Conservation (phyloP, 2,329 filamentous ascomycete species). For the Aspergillus pseudoviridinutans region DNA sequence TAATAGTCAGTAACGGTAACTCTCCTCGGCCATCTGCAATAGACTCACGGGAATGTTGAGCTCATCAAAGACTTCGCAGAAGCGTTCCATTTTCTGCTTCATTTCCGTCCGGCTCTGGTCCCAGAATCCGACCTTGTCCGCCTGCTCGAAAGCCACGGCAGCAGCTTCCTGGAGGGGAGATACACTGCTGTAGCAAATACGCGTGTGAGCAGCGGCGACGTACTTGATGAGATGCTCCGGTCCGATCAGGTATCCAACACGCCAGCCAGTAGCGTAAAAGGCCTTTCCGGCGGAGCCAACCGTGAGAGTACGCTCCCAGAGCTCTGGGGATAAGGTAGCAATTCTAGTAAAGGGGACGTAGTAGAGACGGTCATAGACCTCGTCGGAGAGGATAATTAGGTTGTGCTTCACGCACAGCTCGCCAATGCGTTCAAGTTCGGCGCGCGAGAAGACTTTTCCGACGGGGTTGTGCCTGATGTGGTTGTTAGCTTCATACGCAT, state of each 20-base stretch:
- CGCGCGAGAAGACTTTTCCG: slow-evolving; percentile 85
- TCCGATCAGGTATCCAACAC: slow-evolving; percentile 92
- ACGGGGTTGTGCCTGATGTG: slow-evolving; percentile 73
- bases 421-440: slow-evolving; percentile 79
- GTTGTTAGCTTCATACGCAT: slow-evolving; percentile 9
- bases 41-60: slow-evolving; percentile 59
- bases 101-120: slow-evolving; percentile 76
- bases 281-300: slow-evolving; percentile 97
- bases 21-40: not conserved
- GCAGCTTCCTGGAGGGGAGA: slow-evolving; percentile 92
- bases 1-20: not conserved
- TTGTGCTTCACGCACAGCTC: slow-evolving; percentile 88
- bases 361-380: slow-evolving; percentile 92
- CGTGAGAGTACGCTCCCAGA: slow-evolving; percentile 82
- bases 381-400: slow-evolving; percentile 87
- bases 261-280: slow-evolving; percentile 97
- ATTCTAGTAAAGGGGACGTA: slow-evolving; percentile 94
- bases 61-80: slow-evolving; percentile 78
- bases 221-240: slow-evolving; percentile 85
- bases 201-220: slow-evolving; percentile 86
- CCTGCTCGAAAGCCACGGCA: slow-evolving; percentile 89
- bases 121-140: slow-evolving; percentile 84
- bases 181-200: slow-evolving; percentile 93
- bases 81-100: slow-evolving; percentile 80
- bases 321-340: slow-evolving; percentile 83